Conservation (phyloP, 2,329 filamentous ascomycete species). For the Alternaria solani region DNA sequence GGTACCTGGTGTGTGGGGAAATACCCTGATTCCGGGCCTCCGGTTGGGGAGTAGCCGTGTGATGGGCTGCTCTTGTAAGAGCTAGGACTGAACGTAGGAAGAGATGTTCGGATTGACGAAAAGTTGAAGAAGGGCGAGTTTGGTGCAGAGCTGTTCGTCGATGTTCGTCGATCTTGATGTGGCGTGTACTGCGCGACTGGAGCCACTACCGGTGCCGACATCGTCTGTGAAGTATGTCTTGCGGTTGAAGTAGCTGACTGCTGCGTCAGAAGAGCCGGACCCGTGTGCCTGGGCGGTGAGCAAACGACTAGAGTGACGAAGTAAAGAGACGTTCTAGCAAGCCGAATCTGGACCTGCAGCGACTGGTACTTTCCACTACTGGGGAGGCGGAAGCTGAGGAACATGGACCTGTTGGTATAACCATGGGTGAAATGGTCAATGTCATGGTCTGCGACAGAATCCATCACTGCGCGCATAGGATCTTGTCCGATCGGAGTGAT, state of each 20-base stretch:
- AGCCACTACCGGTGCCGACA: conserved; percentile 38
- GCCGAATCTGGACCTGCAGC: conserved; percentile 45
- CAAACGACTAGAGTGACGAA: conserved; percentile 55
- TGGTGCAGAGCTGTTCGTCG: conserved; percentile 45
- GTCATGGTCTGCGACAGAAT: conserved; percentile 52
- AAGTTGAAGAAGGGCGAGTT: conserved; percentile 49
- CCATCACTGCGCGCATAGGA: conserved; percentile 52
- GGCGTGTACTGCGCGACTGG: conserved; percentile 39
- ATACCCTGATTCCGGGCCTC: conserved; percentile 45
- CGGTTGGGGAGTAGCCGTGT: conserved; percentile 46
- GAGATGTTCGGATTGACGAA: conserved; percentile 44
- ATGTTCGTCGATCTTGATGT: conserved; percentile 37
- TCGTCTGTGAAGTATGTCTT: conserved; percentile 35
- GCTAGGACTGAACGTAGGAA: conserved; percentile 45
- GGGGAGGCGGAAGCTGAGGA: conserved; percentile 51
- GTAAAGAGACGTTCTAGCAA: conserved; percentile 56
- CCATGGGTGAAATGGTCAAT: conserved; percentile 56
- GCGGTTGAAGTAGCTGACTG: conserved; percentile 46
- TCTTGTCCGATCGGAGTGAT: conserved; percentile 56
- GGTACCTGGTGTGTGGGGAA: conserved; percentile 43
- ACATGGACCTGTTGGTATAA: conserved; percentile 52
- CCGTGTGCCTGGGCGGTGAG: conserved; percentile 32
- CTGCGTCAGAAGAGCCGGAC: conserved; percentile 45
- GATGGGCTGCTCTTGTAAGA: conserved; percentile 46
- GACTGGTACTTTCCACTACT: conserved; percentile 45